A percentile compares a stretch with the other conserved stretches of the same genome.
Conservation (phyloP, 495 filamentous ascomycete genomes). For the Astrocystis sublimbata region DNA sequence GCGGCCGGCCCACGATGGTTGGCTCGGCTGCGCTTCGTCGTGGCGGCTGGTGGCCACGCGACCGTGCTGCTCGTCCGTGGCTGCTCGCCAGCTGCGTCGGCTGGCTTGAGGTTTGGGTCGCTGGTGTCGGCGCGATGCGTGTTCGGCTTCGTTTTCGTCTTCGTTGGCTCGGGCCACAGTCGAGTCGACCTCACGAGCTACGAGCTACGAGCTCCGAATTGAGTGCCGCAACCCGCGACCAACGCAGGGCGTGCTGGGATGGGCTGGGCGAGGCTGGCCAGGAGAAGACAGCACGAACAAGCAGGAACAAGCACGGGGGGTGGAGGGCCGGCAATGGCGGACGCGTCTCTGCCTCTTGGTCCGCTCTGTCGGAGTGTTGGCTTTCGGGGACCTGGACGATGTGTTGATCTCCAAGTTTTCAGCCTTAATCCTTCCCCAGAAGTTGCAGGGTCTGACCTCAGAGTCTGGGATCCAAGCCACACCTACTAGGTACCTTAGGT, state of each 20-base stretch:
- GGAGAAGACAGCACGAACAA: slow-evolving; percentile 9
- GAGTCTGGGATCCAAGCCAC: slow-evolving; percentile 7
- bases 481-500: neutral
- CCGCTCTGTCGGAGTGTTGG: neutral
- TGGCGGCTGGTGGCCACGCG: neutral
- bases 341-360: slow-evolving; percentile 3
- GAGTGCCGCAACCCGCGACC: slow-evolving; percentile 31
- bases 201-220: slow-evolving; percentile 28
- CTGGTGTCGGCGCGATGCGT: slow-evolving; percentile 12
- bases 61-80: slow-evolving; percentile 18
- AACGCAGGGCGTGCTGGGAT: too few relatives aligned
- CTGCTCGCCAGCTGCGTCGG: slow-evolving; percentile 5
- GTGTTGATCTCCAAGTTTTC: slow-evolving; percentile 21
- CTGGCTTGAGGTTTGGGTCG: neutral
- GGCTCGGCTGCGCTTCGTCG: neutral
- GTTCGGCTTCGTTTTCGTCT: too few relatives aligned
- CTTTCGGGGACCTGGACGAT: slow-evolving; percentile 24
- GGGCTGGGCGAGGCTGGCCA: slow-evolving; percentile 6
- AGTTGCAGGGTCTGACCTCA: neutral
- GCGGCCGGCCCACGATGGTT: slow-evolving; percentile 10
- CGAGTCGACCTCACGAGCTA: too few relatives aligned
- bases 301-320: slow-evolving; percentile 18
- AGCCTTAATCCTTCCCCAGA: slow-evolving; percentile 9
- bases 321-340: slow-evolving; percentile 9
- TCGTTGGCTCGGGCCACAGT: slow-evolving; percentile 20